Evolutionary conservation across 2,329 filamentous ascomycete species (phyloP), one percentile per base, ranked within the genome.

Genomic region (Penicillium vulpinum): DNA sequence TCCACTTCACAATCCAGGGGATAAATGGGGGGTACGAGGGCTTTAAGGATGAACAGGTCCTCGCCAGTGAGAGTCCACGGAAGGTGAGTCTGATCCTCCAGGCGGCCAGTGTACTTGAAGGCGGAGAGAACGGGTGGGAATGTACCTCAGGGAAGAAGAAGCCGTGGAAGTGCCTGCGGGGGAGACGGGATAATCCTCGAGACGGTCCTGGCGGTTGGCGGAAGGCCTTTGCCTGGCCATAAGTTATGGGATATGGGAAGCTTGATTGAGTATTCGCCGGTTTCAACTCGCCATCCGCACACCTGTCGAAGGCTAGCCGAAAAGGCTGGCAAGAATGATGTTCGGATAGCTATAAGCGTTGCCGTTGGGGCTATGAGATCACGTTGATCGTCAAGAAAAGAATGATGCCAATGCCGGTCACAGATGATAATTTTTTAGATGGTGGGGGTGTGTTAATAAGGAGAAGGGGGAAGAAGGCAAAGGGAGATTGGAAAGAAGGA

Each of bases 211-310:
- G 67, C 72, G 73, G 68, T 74, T 71, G 73, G 68, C 65, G 70
- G 71, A 72, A 69, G 73, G 71, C 73, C 71, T 75, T 75, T 73
- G 75, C 68, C 74, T 77, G 73, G 75, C 76, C 77, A 79, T 78
- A 77, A 73, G 75, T 77, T 72, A 67, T 67, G 67, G 65, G 70
- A 60, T 70, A 68, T 58, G 48, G 59, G 64, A 65, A 67, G 65
- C 64, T 68, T 47, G 64, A 67, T 69, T 62, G 58, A 56, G 68
- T 72, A 62, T 65, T 70, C 62, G 58, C 72, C 68, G 67, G 68
- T 39, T 56, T 73, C 67, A 76, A 74, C 70, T 73, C 71, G 76
- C 77, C 77, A 78, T 78, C 68, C 74, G 74, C 47, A 50, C 8
- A 50, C 69, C 68, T 58, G 56, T 59, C 51, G 18, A 41, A 65